Evolutionary conservation across 2,329 filamentous ascomycete genomes (phyloP).

Genomic region (Aspergillus melleus): DNA sequence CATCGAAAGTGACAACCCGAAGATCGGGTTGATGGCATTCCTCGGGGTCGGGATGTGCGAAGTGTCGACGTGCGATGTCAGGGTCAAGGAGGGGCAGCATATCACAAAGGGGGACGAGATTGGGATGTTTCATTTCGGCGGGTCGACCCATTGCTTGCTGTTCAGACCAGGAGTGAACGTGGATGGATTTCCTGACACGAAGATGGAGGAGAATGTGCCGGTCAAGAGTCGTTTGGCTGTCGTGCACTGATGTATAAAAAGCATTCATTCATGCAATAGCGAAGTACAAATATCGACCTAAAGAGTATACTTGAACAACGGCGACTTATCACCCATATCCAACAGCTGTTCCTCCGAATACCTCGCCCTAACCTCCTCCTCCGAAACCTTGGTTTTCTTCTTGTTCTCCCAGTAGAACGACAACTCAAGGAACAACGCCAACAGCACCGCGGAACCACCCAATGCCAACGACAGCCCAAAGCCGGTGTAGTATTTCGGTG

Average conservation of each 20-base stretch:
- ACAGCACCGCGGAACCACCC: constrained; percentile 16
- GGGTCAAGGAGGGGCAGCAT: constrained; percentile 64
- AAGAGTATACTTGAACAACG: constrained; percentile 42
- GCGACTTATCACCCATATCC: constrained; percentile 44
- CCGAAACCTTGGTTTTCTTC: constrained; percentile 23
- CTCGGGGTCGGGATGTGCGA: constrained; percentile 75
- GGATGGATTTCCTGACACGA: constrained; percentile 28
- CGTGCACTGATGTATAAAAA: not conserved
- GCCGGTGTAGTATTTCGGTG: constrained; percentile 22
- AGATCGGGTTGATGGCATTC: constrained; percentile 69
- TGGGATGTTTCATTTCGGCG: constrained; percentile 82
- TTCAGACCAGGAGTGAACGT: constrained; percentile 49
- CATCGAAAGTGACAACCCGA: constrained; percentile 66
- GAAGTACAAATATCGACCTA: constrained; percentile 1
- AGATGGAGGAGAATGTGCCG: constrained; percentile 26
- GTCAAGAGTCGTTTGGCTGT: constrained; percentile 27
- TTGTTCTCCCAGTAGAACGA: constrained; percentile 22
- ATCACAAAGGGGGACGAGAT: constrained; percentile 69
- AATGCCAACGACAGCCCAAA: constrained; percentile 23
- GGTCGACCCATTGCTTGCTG: constrained; percentile 67
- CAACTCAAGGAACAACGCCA: constrained; percentile 20
- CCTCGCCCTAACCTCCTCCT: constrained; percentile 31
- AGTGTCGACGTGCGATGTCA: constrained; percentile 71
- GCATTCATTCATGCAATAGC: not conserved
- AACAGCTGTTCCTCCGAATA: constrained; percentile 43